Evolutionary conservation across 805 yeast species (phyloP).

Genomic region (Blastobotrys mokoenaii): DNA sequence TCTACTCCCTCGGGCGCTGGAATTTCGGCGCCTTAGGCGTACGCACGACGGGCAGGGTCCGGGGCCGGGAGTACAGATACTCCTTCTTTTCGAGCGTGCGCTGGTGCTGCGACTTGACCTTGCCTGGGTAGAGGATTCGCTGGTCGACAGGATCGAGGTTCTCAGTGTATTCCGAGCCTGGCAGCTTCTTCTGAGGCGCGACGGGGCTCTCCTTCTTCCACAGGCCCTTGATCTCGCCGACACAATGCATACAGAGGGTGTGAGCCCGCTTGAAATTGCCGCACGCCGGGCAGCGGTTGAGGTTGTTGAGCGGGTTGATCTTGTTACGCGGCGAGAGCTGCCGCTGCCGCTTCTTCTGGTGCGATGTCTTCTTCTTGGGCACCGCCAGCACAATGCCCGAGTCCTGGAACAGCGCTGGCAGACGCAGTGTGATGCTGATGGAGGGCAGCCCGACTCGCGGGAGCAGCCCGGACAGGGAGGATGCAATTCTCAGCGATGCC

Average conservation of each 20-base stretch:
- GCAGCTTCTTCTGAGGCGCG: constrained; percentile 11
- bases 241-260: constrained; percentile 88
- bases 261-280: constrained; percentile 88
- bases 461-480: constrained; percentile 6
- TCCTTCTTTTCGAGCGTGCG: constrained; percentile 44
- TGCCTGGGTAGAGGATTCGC: constrained; percentile 66
- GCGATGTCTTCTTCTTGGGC: constrained; percentile 90
- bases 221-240: constrained; percentile 63
- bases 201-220: constrained; percentile 41
- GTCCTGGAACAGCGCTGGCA: constrained; percentile 28
- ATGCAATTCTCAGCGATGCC: too few relatives aligned
- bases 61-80: constrained; percentile 46
- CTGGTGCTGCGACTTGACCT: constrained; percentile 39
- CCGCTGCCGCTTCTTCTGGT: constrained; percentile 76
- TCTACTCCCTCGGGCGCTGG: constrained; percentile 1
- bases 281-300: constrained; percentile 91
- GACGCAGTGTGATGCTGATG: background rate
- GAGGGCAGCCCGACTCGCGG: constrained; percentile 12
- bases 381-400: constrained; percentile 79
- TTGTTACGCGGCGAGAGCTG: constrained; percentile 77
- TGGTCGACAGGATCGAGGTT: constrained; percentile 49
- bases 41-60: constrained; percentile 43
- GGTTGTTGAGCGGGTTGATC: constrained; percentile 60
- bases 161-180: constrained; percentile 18
- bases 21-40: constrained; percentile 4